phyloP scores from a whole-genome alignment of 129 eudicot genomes.

The Saussurea involucrata region DNA sequence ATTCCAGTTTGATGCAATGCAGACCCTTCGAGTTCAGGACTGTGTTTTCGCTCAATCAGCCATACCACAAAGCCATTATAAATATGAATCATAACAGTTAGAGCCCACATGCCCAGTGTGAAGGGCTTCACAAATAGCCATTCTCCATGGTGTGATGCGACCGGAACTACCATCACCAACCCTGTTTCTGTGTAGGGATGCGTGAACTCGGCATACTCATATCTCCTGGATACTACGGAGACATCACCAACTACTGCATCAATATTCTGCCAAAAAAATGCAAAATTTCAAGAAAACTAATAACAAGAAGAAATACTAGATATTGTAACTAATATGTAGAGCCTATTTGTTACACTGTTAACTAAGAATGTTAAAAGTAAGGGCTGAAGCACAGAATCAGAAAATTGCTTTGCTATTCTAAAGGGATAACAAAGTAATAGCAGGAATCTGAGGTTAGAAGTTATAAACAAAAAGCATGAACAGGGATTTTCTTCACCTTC shows the following conservation, averaged over 20 bases:
- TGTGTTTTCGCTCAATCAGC: conserved; percentile 44
- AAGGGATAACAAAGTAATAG: neutral
- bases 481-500: conserved; percentile 33
- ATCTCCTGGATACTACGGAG: conserved; percentile 33
- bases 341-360: neutral
- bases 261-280: conserved; percentile 28
- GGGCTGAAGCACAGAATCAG: neutral
- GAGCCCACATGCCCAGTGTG: conserved; percentile 45
- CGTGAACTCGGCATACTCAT: conserved; percentile 44
- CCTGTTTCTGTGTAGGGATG: conserved; percentile 48
- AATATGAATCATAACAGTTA: conserved; percentile 27
- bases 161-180: conserved; percentile 50
- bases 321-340: neutral
- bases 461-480: neutral
- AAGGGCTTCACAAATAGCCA: conserved; percentile 61
- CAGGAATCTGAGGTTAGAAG: neutral
- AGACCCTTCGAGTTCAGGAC: conserved; percentile 34
- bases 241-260: conserved; percentile 60
- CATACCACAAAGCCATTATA: conserved; percentile 51
- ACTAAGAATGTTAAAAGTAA: neutral
- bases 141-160: conserved; percentile 22
- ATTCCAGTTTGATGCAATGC: conserved; percentile 30
- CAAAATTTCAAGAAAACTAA: neutral
- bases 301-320: neutral
- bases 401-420: neutral